These are phyloP conservation scores for Mucor circinelloides DNA, from an alignment of 371 early-diverging fungal genomes.

Conservation along the genomic window DNA sequence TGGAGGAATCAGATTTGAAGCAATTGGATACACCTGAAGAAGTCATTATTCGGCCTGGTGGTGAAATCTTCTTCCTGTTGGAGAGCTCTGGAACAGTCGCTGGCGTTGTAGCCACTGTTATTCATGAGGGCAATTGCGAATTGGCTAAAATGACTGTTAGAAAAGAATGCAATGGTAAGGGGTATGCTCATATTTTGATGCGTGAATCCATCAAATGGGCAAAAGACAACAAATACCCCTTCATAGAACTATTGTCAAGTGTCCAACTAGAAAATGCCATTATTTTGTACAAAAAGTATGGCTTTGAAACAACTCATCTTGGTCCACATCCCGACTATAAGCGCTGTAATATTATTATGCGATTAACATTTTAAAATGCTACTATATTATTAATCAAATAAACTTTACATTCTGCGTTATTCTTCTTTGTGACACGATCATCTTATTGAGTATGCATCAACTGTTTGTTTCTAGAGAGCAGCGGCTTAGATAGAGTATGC, in stretches of 20 bases:
- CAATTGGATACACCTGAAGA: constrained; percentile 25
- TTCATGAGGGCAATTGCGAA: constrained; percentile 22
- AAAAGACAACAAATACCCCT: constrained; percentile 2
- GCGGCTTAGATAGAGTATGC: neutral
- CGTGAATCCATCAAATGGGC: constrained; percentile 21
- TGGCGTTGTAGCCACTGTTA: constrained; percentile 23
- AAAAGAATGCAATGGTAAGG: constrained; percentile 21
- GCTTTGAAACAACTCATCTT: constrained; percentile 13
- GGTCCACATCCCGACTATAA: constrained; percentile 22
- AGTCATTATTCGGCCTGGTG: constrained; percentile 20
- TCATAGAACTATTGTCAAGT: constrained; percentile 12
- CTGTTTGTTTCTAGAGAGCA: neutral
- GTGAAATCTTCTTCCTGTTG: constrained; percentile 22
- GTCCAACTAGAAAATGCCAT: constrained; percentile 11
- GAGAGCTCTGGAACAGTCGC: constrained; percentile 1
- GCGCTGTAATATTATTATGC: constrained; percentile 16
- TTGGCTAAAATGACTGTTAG: constrained; percentile 24
- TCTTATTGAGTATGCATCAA: neutral
- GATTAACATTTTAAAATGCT: constrained; percentile 9
- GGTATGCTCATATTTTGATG: constrained; percentile 28
- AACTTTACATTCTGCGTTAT: neutral
- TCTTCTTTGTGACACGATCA: neutral
- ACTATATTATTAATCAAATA: neutral
- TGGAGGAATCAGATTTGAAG: constrained; percentile 16
- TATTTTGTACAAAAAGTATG: constrained; percentile 17